Conservation (phyloP, 768 basidiomycete species). For the Infundibulicybe gibba region DNA sequence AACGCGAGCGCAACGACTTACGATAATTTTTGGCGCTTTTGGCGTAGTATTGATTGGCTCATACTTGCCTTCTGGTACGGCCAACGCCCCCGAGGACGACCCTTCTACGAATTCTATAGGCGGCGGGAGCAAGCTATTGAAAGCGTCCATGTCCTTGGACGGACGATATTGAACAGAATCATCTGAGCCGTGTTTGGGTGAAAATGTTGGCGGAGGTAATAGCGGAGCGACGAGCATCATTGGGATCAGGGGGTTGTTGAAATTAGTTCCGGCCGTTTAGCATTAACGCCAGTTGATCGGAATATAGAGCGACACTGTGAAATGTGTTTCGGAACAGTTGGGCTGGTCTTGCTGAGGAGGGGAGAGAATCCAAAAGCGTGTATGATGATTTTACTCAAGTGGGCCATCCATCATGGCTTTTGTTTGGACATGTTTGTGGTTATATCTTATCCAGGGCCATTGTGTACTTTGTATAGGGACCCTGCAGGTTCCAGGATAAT, state of each 20-base stretch:
- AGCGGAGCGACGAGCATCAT: slow-evolving; percentile 71
- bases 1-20: slow-evolving; percentile 22
- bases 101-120: slow-evolving; percentile 83
- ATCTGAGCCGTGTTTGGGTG: slow-evolving; percentile 44
- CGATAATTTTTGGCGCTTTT: slow-evolving; percentile 45
- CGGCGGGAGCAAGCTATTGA: slow-evolving; percentile 77
- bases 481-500: no score
- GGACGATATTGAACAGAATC: slow-evolving; percentile 58
- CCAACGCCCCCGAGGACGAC: slow-evolving; percentile 72
- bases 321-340: slow-evolving; percentile 1
- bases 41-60: slow-evolving; percentile 76
- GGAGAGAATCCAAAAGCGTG: not conserved
- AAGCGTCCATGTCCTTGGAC: slow-evolving; percentile 67
- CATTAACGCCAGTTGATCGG: not conserved
- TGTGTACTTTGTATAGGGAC: no score
- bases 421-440: no score
- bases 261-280: not conserved
- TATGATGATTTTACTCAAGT: no score
- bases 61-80: slow-evolving; percentile 72
- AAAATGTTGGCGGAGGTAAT: slow-evolving; percentile 49
- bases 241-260: not conserved
- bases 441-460: no score
- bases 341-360: not conserved
- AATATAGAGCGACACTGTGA: slow-evolving; percentile 1
- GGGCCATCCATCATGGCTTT: no score